phyloP scores from a whole-genome alignment of 164 flowering plant species.

The Aristolochia fimbriata region DNA sequence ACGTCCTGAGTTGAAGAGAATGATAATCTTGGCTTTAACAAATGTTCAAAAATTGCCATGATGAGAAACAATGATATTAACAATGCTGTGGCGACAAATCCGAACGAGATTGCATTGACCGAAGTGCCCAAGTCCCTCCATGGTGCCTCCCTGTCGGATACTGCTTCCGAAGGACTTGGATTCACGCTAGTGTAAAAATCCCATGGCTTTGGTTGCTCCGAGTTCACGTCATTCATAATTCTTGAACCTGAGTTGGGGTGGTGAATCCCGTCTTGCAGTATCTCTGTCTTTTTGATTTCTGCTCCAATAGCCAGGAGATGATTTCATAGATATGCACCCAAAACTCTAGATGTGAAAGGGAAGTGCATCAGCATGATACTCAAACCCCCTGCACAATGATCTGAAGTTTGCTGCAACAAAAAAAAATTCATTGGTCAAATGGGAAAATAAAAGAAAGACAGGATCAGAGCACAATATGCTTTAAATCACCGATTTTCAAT shows the following conservation, averaged over 20 bases:
- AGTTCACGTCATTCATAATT: constrained; percentile 28
- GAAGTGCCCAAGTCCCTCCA: constrained; percentile 52
- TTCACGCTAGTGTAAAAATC: constrained; percentile 31
- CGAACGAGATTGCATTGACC: constrained; percentile 79
- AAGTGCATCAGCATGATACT: background rate
- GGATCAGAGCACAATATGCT: too few species aligned
- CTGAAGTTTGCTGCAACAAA: too few species aligned
- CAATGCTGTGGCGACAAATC: constrained; percentile 90
- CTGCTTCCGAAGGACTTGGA: constrained; percentile 37
- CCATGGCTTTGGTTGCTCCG: constrained; percentile 58
- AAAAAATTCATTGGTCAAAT: too few species aligned
- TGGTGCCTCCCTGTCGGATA: constrained; percentile 26
- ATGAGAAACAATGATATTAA: constrained; percentile 78
- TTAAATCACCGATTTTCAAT: too few species aligned
- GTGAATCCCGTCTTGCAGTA: background rate
- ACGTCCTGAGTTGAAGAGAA: constrained; percentile 27
- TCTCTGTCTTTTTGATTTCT: background rate
- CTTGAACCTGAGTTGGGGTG: background rate
- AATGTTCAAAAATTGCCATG: constrained; percentile 85
- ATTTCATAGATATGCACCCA: background rate
- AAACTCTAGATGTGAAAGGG: background rate
- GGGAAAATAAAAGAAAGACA: too few species aligned
- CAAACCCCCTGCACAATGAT: background rate
- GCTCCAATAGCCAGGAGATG: background rate
- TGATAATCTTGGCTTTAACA: constrained; percentile 46